Base-by-base conservation (phyloP, 164 flowering plant species). In the Hamamelis virginiana region DNA sequence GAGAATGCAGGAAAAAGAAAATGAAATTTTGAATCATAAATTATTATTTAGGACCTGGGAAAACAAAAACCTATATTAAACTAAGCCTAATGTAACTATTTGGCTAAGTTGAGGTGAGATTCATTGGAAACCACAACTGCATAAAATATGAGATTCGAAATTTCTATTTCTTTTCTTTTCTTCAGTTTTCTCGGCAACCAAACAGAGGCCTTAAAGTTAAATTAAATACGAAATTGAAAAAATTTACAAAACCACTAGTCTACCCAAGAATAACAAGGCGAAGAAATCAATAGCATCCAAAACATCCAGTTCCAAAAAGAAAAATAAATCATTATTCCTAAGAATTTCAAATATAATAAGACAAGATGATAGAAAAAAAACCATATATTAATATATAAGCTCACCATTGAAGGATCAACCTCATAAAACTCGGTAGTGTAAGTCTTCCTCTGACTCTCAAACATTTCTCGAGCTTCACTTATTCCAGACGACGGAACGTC, bases 371-470 rank as follows among this genome's bases (percentile, higher is more conserved):
- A 5, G 11, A 58, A n/a, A n/a, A 12, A 15, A 1, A 14, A 9
- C 41, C 41, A 33, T 33, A 33, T 56, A 33, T 9, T n/a, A n/a
- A 68, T 22, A n/a, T 71, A 55, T 45, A 23, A 69, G 58, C 80
- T 79, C 46, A 92, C 99, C 78, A 70, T 57, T 66, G 87, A 92
- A 70, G 98, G 97, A 72, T 96, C 97, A 65, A 88, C 77, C 60
- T 92, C 90, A 64, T 77, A 82, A 79, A 92, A 92, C 13, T 91
- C 88, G 6, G 90, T 82, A 47, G 89, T 83, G 84, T 78, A 91
- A 60, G 81, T 74, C 80, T 90, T 92, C 75, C 87, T 84, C 79
- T 76, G 87, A 60, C 90, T 89, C 81, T 89, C 98, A 92, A 96
- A 91, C 12, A 82, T 80, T 74, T 90, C 90, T 25, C 77, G 70